Base-by-base conservation (phyloP, 1,139 yeast genomes). In the Taphrina confusa region DNA sequence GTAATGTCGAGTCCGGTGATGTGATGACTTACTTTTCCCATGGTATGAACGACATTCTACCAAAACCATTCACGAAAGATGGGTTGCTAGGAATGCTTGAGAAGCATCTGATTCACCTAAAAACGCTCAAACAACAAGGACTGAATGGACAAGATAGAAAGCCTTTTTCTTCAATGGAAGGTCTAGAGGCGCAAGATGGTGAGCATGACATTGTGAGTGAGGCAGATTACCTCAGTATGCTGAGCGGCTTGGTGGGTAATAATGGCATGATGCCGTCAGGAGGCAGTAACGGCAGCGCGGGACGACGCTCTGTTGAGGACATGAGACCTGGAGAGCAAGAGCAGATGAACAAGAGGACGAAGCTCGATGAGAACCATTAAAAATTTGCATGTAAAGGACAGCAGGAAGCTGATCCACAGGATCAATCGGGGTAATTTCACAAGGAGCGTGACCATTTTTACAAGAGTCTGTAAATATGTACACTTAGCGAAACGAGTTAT, bases 41-140 rank as follows among this genome's bases (percentile, higher is more conserved):
- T 69, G 97, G 63, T 22, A 88, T 91, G 90, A 85, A 88, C 61
- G 96, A 89, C 72, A 87, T 90, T 55, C 75, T 91, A 67, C 95
- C 96, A 1, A 90, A 90, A 71, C 97, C 97, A 0, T 91, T 91
- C 71, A 85, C 94, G 3, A 87, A 86, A 69, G 90, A 84, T 66
- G 95, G 88, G 70, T 76, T 90, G 61, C 87, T 85, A 69, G 78
- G 83, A 61, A 86, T 87, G 70, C 74, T 88, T 62, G 82, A 86
- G 64, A 84, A 88, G 69, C 90, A 88, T 70, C 73, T 85, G 62
- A 68, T 69, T 16, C 73, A 68, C 44, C 69, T 70, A 9, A 55
- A 66, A 55, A 65, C 62, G 23, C 69, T 66, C 22, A 69, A 69
- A 68, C 70, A 66, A 54, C 52, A 47, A 18, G 52, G 52, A n/a